Conservation (phyloP, 768 basidiomycete species). For the Calvatia gigantea region DNA sequence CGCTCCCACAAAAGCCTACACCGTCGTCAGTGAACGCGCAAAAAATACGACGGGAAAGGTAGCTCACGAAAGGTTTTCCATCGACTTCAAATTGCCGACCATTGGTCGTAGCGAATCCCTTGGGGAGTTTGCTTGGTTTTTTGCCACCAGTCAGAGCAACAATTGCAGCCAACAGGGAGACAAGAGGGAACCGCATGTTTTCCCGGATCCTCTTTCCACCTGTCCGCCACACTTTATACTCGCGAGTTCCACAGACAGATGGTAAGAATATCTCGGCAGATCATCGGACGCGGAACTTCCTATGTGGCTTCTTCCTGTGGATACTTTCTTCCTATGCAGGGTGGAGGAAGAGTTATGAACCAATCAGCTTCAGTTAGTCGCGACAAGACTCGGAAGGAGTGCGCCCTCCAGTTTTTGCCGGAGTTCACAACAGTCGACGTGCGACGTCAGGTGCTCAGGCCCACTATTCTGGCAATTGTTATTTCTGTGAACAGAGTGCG, state of each 20-base stretch:
- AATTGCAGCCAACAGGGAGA: not conserved
- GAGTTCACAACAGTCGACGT: not conserved
- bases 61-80: conserved; percentile 47
- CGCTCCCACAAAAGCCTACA: conserved; percentile 46
- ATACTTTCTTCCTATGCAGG: no score
- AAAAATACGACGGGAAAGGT: not conserved
- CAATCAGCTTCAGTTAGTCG: not conserved
- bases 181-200: conserved; percentile 1
- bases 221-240: not conserved
- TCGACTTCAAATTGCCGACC: conserved; percentile 40
- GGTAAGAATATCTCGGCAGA: not conserved
- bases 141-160: not conserved
- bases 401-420: not conserved
- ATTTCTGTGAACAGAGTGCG: not conserved
- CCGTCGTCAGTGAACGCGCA: not conserved
- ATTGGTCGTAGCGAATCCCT: conserved; percentile 42
- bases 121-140: conserved; percentile 20
- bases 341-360: not conserved
- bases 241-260: not conserved
- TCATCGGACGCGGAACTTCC: conserved; percentile 2
- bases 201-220: not conserved
- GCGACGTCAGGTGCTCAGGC: not conserved
- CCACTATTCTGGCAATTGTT: not conserved
- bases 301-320: no score
- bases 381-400: not conserved